Conservation (phyloP, 2,329 filamentous ascomycete species). For the Madurella fahalii region DNA sequence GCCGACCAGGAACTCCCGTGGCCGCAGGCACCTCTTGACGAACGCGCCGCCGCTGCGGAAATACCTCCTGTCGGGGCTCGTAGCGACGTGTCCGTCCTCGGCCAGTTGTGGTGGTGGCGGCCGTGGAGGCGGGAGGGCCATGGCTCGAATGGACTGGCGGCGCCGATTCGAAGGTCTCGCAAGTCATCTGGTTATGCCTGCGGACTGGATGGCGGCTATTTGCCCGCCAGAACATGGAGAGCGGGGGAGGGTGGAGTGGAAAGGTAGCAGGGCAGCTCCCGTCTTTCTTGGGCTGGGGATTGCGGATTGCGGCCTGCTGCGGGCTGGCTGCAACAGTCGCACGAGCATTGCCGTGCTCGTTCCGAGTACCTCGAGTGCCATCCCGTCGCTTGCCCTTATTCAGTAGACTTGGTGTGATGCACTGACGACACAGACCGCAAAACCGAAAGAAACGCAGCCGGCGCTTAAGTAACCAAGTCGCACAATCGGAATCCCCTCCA, state of each 20-base stretch:
- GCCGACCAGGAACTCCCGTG: constrained; percentile 29
- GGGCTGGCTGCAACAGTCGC: constrained; percentile 8
- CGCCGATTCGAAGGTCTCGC: neutral
- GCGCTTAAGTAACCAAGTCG: too few relatives aligned
- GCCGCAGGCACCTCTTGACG: constrained; percentile 32
- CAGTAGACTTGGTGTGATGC: neutral
- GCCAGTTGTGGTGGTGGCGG: neutral
- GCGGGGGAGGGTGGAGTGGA: neutral
- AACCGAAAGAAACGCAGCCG: too few relatives aligned
- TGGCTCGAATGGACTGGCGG: too few relatives aligned
- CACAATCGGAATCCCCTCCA: too few relatives aligned
- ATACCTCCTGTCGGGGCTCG: constrained; percentile 30
- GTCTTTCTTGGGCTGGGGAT: constrained; percentile 3
- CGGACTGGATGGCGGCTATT: neutral
- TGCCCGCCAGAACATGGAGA: neutral
- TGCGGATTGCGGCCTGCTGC: constrained; percentile 9
- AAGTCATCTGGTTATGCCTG: neutral
- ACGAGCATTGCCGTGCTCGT: neutral
- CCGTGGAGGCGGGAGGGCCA: neutral
- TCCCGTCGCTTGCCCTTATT: too few relatives aligned
- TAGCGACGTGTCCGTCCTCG: constrained; percentile 27
- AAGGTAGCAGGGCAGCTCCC: constrained; percentile 5
- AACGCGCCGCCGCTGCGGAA: constrained; percentile 28
- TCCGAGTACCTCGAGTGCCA: constrained; percentile 5
- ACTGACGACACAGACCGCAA: neutral